phyloP scores from a whole-genome alignment of 768 basidiomycete species.

The Tulasnella sp. region DNA sequence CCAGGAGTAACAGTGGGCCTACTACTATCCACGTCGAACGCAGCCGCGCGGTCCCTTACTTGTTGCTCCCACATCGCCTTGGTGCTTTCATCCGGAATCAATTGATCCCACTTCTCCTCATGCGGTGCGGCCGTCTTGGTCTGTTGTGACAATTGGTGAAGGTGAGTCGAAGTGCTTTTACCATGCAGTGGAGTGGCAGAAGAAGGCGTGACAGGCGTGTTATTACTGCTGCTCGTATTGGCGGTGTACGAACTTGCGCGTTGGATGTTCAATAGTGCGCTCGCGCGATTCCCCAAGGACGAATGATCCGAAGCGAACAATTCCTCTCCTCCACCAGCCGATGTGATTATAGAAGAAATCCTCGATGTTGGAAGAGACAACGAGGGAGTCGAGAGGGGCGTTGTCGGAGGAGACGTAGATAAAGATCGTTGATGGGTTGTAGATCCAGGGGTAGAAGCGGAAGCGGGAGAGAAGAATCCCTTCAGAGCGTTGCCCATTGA shows the following conservation, averaged over 20 bases:
- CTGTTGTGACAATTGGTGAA: not conserved
- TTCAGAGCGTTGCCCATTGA: constrained; percentile 8
- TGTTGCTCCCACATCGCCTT: too few relatives aligned
- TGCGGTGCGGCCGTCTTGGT: not conserved
- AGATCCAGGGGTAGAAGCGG: not conserved
- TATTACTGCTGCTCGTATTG: not conserved
- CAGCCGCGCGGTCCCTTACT: too few relatives aligned
- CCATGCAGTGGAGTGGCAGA: not conserved
- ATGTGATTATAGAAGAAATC: not conserved
- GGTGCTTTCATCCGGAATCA: too few relatives aligned
- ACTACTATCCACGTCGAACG: not conserved
- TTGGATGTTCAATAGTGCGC: constrained; percentile 6
- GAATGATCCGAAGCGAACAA: not conserved
- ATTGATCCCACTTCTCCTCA: not conserved
- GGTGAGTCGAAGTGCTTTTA: not conserved
- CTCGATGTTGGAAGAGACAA: not conserved
- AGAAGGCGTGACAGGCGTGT: not conserved
- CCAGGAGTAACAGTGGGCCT: not conserved
- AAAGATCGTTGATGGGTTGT: constrained; percentile 3
- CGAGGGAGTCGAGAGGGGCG: not conserved
- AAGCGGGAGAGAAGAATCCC: constrained; percentile 12
- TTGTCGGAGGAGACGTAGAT: not conserved
- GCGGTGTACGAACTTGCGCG: not conserved
- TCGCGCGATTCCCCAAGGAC: constrained; percentile 10
- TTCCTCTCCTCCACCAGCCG: not conserved